phyloP scores from a whole-genome alignment of 2,329 filamentous ascomycete genomes.

The Chrysosporium keratinophilum region DNA sequence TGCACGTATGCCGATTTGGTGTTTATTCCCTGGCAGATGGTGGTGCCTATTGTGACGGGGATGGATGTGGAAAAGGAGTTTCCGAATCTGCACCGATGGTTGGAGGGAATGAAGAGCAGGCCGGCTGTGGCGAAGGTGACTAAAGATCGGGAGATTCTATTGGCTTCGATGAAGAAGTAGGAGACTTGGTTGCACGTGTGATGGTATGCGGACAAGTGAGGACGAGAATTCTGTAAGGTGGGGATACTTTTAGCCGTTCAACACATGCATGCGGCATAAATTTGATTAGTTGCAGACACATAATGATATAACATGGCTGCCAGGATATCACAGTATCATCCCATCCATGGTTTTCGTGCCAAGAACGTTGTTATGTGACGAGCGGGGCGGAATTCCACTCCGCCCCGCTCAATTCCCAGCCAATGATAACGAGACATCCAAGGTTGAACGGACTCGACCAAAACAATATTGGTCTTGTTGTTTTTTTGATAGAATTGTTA shows the following conservation, averaged over 20 bases:
- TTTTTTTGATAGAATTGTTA: too few species aligned
- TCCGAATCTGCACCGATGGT: conserved; percentile 18
- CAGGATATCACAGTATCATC: not conserved
- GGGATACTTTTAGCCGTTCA: too few species aligned
- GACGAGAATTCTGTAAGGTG: too few species aligned
- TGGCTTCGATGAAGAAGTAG: not conserved
- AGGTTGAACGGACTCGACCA: too few species aligned
- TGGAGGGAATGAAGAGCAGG: conserved; percentile 13
- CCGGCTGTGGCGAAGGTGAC: conserved; percentile 12
- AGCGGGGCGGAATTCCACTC: not conserved
- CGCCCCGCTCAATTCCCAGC: not conserved
- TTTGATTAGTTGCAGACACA: not conserved
- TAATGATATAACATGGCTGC: not conserved
- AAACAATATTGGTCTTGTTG: too few species aligned
- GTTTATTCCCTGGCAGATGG: conserved; percentile 23
- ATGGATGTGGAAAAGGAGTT: conserved; percentile 12
- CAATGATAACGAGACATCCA: too few species aligned
- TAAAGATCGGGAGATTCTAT: not conserved
- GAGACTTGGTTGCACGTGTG: not conserved
- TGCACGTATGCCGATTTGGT: conserved; percentile 34
- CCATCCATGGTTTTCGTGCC: not conserved
- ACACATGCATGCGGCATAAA: not conserved
- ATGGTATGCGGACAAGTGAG: too few species aligned
- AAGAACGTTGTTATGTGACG: not conserved
- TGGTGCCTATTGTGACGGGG: not conserved